These are phyloP conservation scores for Rhamnella rubrinervis DNA, from an alignment of 331 rosid species.

Conservation along the genomic window DNA sequence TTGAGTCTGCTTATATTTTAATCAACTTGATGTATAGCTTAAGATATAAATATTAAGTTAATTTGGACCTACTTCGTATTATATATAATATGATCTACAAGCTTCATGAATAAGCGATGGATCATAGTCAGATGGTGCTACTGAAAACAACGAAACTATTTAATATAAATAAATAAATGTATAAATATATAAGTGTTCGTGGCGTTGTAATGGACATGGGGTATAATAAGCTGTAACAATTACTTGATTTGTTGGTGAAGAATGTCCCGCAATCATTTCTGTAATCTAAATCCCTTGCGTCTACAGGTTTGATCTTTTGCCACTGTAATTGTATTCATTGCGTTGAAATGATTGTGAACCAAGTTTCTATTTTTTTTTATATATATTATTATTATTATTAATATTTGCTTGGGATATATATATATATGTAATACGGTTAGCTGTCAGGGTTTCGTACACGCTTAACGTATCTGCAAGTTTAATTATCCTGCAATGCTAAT, in stretches of 20 bases:
- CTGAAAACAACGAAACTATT: too few species aligned
- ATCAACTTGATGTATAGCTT: constrained; percentile 17
- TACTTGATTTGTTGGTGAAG: constrained; percentile 36
- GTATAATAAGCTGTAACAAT: constrained; percentile 13
- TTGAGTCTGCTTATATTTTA: constrained; percentile 29
- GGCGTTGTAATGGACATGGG: too few species aligned
- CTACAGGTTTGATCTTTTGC: constrained; percentile 31
- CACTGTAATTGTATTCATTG: constrained; percentile 36
- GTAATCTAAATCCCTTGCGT: constrained; percentile 29
- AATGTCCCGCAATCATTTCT: constrained; percentile 23
- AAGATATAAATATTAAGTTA: not conserved
- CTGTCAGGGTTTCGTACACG: too few species aligned
- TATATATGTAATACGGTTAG: not conserved
- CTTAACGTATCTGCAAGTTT: too few species aligned
- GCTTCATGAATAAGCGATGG: constrained; percentile 12
- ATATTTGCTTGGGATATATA: not conserved
- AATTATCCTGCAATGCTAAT: too few species aligned
- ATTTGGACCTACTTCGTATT: not conserved
- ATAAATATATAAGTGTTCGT: not conserved
- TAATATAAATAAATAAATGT: not conserved
- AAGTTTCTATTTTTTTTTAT: not conserved
- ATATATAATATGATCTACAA: not conserved
- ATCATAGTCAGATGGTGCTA: too few species aligned
- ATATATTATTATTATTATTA: too few species aligned
- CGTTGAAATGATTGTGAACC: constrained; percentile 45